Percentiles rank a stretch among this genome's conserved stretches.
phyloP scores from a whole-genome alignment of 441 rosid genomes.

The Adansonia rubrostipa region DNA sequence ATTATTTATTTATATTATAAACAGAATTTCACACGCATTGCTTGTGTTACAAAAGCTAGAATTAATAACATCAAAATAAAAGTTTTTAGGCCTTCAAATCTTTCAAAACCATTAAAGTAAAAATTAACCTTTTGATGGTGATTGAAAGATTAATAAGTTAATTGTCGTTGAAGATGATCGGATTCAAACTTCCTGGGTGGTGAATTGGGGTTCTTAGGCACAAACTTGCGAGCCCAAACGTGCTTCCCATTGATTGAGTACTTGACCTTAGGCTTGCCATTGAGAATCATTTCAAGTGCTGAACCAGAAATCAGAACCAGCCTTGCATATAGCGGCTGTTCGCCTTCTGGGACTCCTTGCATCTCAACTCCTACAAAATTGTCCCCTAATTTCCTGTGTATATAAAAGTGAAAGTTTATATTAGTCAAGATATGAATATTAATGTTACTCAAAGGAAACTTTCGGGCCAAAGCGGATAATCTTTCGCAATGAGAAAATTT shows the following conservation, averaged over 20 bases:
- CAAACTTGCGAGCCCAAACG: constrained; percentile 66
- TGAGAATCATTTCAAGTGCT: constrained; percentile 39
- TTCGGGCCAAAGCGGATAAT: too few species aligned
- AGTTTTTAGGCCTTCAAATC: too few species aligned
- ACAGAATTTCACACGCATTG: too few species aligned
- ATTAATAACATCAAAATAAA: too few species aligned
- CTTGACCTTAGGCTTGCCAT: constrained; percentile 44
- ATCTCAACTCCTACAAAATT: constrained; percentile 50
- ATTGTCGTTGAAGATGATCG: background rate
- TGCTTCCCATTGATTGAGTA: constrained; percentile 77
- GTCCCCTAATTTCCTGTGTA: constrained; percentile 56
- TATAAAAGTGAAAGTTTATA: too few species aligned
- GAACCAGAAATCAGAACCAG: constrained; percentile 47
- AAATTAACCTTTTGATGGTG: background rate
- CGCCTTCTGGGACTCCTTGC: constrained; percentile 53
- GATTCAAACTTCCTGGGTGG: background rate
- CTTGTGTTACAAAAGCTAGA: too few species aligned
- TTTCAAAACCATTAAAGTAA: too few species aligned
- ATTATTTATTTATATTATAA: too few species aligned
- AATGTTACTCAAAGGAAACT: too few species aligned
- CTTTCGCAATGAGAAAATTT: too few species aligned
- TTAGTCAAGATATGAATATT: too few species aligned
- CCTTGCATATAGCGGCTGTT: constrained; percentile 64
- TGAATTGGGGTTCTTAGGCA: constrained; percentile 35
- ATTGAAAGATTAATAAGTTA: background rate